phyloP scores from a whole-genome alignment of 305 asterid species.

The Solanum chacoense region DNA sequence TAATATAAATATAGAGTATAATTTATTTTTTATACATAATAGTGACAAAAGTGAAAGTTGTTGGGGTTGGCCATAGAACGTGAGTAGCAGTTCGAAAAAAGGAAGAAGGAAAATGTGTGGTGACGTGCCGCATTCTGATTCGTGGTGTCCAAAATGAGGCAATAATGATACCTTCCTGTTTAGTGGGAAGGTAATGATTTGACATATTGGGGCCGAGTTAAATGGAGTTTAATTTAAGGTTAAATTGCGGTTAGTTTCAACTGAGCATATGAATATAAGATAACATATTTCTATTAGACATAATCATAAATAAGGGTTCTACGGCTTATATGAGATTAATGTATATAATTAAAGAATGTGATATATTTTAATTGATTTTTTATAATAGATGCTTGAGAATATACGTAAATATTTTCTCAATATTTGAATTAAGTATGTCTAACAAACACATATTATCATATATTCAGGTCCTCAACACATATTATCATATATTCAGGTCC shows the following conservation, averaged over 20 bases:
- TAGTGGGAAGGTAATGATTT: neutral
- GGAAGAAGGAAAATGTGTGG: neutral
- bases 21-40: neutral
- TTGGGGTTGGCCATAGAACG: neutral
- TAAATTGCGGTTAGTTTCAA: neutral
- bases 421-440: neutral
- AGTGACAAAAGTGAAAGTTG: neutral
- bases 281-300: neutral
- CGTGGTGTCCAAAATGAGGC: neutral
- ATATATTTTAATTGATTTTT: neutral
- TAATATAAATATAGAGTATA: neutral
- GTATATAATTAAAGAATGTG: neutral
- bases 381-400: neutral
- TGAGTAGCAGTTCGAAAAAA: neutral
- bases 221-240: neutral
- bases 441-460: neutral
- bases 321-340: neutral
- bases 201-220: neutral
- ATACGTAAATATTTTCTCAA: neutral
- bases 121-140: neutral
- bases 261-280: neutral
- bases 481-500: neutral
- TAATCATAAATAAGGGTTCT: neutral
- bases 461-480: neutral
- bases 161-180: neutral